phyloP scores from a whole-genome alignment of 2,329 filamentous ascomycete species.

The Myriosclerotinia curreyana region DNA sequence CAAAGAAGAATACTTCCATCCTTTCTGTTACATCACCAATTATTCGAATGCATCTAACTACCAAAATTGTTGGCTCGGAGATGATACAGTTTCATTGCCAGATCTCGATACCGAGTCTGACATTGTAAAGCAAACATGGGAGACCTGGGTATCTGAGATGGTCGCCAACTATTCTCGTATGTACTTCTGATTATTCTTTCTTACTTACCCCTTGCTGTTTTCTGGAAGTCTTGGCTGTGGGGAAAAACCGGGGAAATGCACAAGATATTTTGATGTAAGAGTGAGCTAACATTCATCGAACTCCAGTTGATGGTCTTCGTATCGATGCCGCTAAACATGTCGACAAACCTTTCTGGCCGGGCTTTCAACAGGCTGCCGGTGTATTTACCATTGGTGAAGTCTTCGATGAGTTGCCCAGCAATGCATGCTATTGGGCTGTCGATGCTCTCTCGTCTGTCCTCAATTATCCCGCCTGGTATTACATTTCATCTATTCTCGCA shows the following conservation, averaged over 20 bases:
- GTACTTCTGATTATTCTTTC: conserved; percentile 41
- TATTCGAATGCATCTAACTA: conserved; percentile 40
- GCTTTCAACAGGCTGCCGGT: conserved; percentile 51
- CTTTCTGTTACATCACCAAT: conserved; percentile 35
- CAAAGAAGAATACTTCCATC: conserved; percentile 26
- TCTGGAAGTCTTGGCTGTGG: conserved; percentile 11
- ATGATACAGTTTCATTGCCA: conserved; percentile 45
- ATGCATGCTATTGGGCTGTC: conserved; percentile 35
- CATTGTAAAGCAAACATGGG: conserved; percentile 23
- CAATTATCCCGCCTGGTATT: conserved; percentile 38
- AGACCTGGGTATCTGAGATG: conserved; percentile 26
- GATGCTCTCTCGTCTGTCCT: conserved; percentile 24
- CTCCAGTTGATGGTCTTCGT: conserved; percentile 46
- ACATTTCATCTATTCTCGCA: conserved; percentile 42
- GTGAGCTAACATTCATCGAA: not conserved
- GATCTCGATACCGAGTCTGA: conserved; percentile 42
- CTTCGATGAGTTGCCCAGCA: conserved; percentile 51
- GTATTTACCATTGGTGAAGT: conserved; percentile 61
- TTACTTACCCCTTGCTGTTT: conserved; percentile 45
- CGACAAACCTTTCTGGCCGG: conserved; percentile 51
- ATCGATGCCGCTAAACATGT: conserved; percentile 50
- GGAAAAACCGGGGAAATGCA: conserved; percentile 32
- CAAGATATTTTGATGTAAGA: conserved; percentile 47
- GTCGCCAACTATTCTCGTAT: conserved; percentile 28
- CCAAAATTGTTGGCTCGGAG: conserved; percentile 25